These are phyloP conservation scores for Plicaturopsis crispa DNA, from an alignment of 768 basidiomycete genomes.

Conservation along the genomic window DNA sequence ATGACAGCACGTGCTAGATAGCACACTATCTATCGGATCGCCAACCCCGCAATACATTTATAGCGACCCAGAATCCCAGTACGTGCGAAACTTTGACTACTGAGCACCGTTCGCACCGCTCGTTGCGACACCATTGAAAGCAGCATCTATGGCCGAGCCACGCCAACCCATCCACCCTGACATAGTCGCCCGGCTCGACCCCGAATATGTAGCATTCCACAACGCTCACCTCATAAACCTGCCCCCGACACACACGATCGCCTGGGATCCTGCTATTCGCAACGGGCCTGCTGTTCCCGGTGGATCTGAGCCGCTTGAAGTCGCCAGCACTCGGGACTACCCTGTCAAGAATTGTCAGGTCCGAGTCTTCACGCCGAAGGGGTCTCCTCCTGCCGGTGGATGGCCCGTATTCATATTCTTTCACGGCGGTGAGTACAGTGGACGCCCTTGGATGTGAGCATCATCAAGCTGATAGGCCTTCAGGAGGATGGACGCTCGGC, in stretches of 20 bases:
- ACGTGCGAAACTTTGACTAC: conserved; percentile 24
- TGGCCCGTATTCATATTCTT: conserved; percentile 74
- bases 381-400: conserved; percentile 35
- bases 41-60: background rate
- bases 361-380: conserved; percentile 52
- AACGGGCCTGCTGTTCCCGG: conserved; percentile 47
- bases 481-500: conserved; percentile 76
- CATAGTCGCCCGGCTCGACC: conserved; percentile 48
- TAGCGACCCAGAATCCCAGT: background rate
- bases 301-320: conserved; percentile 44
- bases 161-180: conserved; percentile 56
- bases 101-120: conserved; percentile 21
- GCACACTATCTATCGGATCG: background rate
- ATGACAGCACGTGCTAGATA: background rate
- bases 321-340: conserved; percentile 48
- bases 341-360: conserved; percentile 43
- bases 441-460: background rate
- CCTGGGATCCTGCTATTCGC: conserved; percentile 57
- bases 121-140: background rate
- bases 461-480: background rate
- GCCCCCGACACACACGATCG: conserved; percentile 44
- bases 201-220: conserved; percentile 62
- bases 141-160: background rate
- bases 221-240: conserved; percentile 38
- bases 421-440: conserved; percentile 68